phyloP scores from a whole-genome alignment of 1,284 basidiomycete species.

The Mycocalia duriaeana region DNA sequence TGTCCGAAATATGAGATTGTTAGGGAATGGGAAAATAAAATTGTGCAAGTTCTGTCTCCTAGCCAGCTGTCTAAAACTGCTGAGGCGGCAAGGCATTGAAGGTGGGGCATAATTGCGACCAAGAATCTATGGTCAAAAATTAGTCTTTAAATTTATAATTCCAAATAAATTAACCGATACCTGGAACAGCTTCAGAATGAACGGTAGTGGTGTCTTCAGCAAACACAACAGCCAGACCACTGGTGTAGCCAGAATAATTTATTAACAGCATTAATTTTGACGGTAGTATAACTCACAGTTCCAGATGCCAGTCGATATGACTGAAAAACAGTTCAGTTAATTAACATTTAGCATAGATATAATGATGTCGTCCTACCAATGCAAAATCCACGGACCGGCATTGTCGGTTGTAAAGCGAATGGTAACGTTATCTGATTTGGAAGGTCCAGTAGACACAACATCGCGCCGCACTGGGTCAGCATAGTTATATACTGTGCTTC shows the following conservation, averaged over 20 bases:
- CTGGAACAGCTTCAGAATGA: background rate
- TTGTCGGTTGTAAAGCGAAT: conserved; percentile 41
- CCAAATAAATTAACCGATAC: too few species aligned
- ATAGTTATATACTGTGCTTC: conserved; percentile 10
- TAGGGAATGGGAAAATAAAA: too few species aligned
- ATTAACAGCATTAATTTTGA: background rate
- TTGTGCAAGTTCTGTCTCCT: too few species aligned
- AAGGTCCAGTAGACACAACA: conserved; percentile 29
- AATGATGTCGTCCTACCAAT: conserved; percentile 21
- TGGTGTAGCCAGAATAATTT: conserved; percentile 8
- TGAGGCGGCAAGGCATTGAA: too few species aligned
- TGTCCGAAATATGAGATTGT: too few species aligned
- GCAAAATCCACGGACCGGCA: conserved; percentile 43
- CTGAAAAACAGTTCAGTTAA: conserved; percentile 9
- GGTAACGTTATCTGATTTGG: conserved; percentile 26
- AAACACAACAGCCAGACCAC: conserved; percentile 38
- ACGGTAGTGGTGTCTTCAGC: conserved; percentile 25
- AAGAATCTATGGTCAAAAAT: too few species aligned
- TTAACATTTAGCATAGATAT: background rate
- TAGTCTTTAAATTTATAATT: too few species aligned
- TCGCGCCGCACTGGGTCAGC: conserved; percentile 24
- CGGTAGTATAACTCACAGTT: conserved; percentile 8
- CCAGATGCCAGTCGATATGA: conserved; percentile 30
- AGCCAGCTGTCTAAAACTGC: too few species aligned
- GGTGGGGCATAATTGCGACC: too few species aligned